These are phyloP conservation scores for Cercospora beticola DNA, from an alignment of 2,329 filamentous ascomycete genomes.

Conservation along the genomic window DNA sequence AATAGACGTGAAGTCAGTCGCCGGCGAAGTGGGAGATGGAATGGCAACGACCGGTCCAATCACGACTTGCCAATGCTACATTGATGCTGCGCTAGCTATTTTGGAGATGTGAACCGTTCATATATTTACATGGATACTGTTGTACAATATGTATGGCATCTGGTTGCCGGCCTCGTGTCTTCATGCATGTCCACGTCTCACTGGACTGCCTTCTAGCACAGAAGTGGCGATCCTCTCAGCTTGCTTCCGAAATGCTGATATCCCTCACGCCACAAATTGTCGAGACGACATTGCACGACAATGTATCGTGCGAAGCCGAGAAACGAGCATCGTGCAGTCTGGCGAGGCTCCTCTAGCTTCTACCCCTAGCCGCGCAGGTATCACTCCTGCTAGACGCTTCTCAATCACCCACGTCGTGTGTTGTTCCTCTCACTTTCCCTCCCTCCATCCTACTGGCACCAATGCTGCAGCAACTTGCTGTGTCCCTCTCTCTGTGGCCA, in stretches of 20 bases:
- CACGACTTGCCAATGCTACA: background rate
- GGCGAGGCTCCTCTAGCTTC: background rate
- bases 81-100: background rate
- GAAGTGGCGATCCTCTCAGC: background rate
- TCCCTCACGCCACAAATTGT: background rate
- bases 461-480: constrained; percentile 82
- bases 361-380: background rate
- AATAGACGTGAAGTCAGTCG: background rate
- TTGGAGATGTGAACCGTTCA: background rate
- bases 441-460: constrained; percentile 80
- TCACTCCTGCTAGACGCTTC: background rate
- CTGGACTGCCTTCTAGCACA: background rate
- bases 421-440: constrained; percentile 42
- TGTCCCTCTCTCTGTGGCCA: constrained; percentile 90
- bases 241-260: background rate
- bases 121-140: background rate
- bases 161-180: background rate
- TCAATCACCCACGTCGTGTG: background rate
- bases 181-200: background rate
- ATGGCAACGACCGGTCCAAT: constrained; percentile 9
- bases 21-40: background rate
- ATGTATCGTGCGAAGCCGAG: background rate
- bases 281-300: background rate
- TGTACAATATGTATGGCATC: background rate
- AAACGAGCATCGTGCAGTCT: background rate